These are phyloP conservation scores for Aspergillus wentii DNA, from an alignment of 495 filamentous ascomycete species.

Conservation along the genomic window DNA sequence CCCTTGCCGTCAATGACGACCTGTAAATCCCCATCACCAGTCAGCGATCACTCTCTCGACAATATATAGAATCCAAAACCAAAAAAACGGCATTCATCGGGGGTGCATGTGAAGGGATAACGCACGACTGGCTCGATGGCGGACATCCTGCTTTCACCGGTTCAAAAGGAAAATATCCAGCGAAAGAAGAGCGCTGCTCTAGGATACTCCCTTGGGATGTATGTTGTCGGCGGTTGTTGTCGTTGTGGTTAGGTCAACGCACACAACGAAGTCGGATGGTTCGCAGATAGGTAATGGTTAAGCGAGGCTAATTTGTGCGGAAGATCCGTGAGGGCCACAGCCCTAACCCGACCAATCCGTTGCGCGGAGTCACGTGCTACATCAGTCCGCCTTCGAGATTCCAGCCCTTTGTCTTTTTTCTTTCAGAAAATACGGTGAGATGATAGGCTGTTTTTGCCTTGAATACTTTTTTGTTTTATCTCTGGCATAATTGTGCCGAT, in stretches of 20 bases:
- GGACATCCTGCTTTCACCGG: slow-evolving; percentile 80
- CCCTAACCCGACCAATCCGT: slow-evolving; percentile 34
- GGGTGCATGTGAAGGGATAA: slow-evolving; percentile 27
- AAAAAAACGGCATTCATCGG: slow-evolving; percentile 4
- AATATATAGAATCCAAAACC: slow-evolving; percentile 4
- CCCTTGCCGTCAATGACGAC: slow-evolving; percentile 99
- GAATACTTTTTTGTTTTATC: too few species aligned
- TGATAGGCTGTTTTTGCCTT: too few species aligned
- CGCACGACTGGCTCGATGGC: slow-evolving; percentile 94
- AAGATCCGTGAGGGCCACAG: slow-evolving; percentile 32
- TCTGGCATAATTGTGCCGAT: too few species aligned
- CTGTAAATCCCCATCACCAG: slow-evolving; percentile 44
- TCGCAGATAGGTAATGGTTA: slow-evolving; percentile 34
- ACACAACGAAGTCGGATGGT: slow-evolving; percentile 43
- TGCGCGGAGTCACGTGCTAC: slow-evolving; percentile 17
- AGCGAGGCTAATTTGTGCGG: slow-evolving; percentile 41
- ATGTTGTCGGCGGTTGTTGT: slow-evolving; percentile 50
- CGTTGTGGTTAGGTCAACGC: slow-evolving; percentile 43
- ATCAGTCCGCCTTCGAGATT: too few species aligned
- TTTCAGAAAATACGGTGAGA: too few species aligned
- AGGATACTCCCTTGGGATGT: slow-evolving; percentile 39
- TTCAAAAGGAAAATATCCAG: slow-evolving; percentile 35
- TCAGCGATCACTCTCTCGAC: slow-evolving; percentile 18
- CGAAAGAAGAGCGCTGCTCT: slow-evolving; percentile 31
- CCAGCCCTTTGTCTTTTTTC: slow-evolving; percentile 1